Conservation (phyloP, 148 eudicot genomes). For the Camellia lanceoleosa region DNA sequence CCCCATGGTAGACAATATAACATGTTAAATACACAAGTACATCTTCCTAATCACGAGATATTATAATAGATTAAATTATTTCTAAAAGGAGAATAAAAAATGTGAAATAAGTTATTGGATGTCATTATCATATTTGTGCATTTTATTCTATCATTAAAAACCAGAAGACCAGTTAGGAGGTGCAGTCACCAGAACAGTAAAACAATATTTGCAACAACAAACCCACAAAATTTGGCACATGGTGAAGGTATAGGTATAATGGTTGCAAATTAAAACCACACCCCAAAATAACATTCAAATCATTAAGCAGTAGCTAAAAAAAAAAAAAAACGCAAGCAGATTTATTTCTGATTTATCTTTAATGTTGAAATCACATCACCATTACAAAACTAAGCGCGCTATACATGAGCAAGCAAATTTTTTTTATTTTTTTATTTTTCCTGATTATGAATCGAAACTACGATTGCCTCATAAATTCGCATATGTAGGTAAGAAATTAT, state of each 20-base stretch:
- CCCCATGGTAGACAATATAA: neutral
- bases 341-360: neutral
- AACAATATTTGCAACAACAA: constrained; percentile 10
- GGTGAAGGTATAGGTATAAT: neutral
- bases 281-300: neutral
- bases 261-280: neutral
- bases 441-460: neutral
- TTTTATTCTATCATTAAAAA: neutral
- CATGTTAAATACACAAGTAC: neutral
- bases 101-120: neutral
- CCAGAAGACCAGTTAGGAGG: neutral
- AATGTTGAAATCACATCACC: neutral
- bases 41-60: neutral
- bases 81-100: neutral
- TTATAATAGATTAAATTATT: neutral
- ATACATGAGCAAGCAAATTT: neutral
- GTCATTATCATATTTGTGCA: neutral
- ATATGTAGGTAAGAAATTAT: neutral
- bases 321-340: neutral
- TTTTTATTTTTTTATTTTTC: too few relatives aligned
- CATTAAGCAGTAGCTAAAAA: neutral
- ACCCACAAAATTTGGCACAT: neutral
- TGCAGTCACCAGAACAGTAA: neutral
- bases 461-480: neutral
- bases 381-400: neutral